Base-by-base conservation (phyloP, 75 land plant species). In the Cryptomeria japonica region DNA sequence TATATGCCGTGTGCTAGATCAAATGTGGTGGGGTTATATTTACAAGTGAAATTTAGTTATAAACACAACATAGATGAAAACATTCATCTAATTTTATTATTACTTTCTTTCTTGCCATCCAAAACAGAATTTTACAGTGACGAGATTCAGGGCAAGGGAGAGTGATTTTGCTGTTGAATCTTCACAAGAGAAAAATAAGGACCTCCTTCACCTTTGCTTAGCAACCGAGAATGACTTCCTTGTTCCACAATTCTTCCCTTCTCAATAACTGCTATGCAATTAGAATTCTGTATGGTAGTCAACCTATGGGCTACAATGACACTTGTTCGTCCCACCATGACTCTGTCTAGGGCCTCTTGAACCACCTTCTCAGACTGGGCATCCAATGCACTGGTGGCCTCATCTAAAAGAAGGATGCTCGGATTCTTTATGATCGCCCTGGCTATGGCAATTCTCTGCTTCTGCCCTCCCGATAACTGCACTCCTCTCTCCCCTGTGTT, bases 361-460 rank as follows among this genome's bases (percentile, higher is more conserved):
- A 95, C 96, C 34, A 91, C 89, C 77, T 92, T 91, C 91, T 95
- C 96, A 15, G 96, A 95, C 46, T 94, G 93, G 16, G 87, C 89
- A 88, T 95, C 96, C n/a, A 94, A 91, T 12, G 96, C 95, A 87
- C 95, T 94, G 6, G 95, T 94, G 15, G 95, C 93, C 89, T 94
- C 95, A 44, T 94, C 95, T 80, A 94, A 87, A 32, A 95, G 87
- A 8, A 95, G 39, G 18, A 95, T 91, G 19, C 80, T 90, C 3
- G 95, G 96, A 90, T 95, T 94, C 72, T 93, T 90, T 31, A 95
- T 85, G 42, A 95, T 91, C 15, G 96, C 96, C 37, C 96, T 86
- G 3, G 96, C 96, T 55, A 95, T 95, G 22, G 96, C 95, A 72
- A 95, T 93, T 44, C 96, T 89, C 64, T 94, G 95, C 83, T 92